These are phyloP conservation scores for Pascua sp. DNA, from an alignment of 1,284 basidiomycete genomes.

Conservation along the genomic window DNA sequence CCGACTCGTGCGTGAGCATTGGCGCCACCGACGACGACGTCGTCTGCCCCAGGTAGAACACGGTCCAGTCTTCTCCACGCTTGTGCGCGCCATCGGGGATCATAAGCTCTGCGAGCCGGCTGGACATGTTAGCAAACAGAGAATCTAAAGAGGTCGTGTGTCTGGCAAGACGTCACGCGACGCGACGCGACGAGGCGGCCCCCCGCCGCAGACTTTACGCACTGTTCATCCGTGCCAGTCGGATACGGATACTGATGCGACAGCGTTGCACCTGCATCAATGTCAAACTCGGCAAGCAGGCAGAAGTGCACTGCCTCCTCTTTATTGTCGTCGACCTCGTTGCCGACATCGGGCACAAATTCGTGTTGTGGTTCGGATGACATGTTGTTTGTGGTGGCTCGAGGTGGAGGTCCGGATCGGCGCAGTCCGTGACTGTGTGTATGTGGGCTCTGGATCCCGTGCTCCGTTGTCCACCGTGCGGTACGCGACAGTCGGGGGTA, in stretches of 20 bases:
- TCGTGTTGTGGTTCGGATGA: not conserved
- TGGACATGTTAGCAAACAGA: constrained; percentile 39
- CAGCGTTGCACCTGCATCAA: constrained; percentile 82
- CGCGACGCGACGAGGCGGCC: not conserved
- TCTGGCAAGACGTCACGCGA: too few relatives aligned
- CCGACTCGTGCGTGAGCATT: constrained; percentile 57
- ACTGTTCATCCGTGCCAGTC: constrained; percentile 88
- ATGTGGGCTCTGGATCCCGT: too few relatives aligned
- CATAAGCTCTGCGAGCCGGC: constrained; percentile 94
- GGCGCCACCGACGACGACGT: constrained; percentile 78
- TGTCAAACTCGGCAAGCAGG: constrained; percentile 91
- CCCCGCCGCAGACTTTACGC: constrained; percentile 30
- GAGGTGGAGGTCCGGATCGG: too few relatives aligned
- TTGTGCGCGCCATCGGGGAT: constrained; percentile 95
- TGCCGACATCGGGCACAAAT: not conserved
- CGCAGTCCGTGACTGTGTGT: too few relatives aligned
- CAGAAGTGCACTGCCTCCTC: constrained; percentile 82
- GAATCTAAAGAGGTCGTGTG: too few relatives aligned
- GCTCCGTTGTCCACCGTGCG: too few relatives aligned
- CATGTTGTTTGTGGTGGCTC: too few relatives aligned
- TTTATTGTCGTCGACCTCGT: constrained; percentile 12
- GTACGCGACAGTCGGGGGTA: too few relatives aligned
- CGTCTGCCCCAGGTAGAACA: constrained; percentile 95
- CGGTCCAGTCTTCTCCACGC: constrained; percentile 93
- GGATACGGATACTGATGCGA: constrained; percentile 92